A percentile compares a stretch with the other conserved stretches of the same genome.
These are phyloP conservation scores for Neonectria coccinea DNA, from an alignment of 2,329 filamentous ascomycete genomes.

Conservation along the genomic window DNA sequence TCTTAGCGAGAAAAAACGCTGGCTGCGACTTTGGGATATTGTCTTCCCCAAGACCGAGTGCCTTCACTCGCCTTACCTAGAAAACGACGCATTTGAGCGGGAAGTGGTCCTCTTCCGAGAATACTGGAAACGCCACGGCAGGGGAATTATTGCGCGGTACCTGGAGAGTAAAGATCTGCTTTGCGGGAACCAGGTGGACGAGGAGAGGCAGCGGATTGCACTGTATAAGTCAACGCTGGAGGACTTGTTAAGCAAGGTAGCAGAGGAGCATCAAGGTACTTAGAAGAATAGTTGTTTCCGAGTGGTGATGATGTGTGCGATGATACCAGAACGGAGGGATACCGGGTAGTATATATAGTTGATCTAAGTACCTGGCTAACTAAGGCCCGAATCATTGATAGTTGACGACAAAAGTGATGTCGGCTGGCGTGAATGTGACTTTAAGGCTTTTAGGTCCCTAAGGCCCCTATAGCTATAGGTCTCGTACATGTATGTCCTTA, in stretches of 20 bases:
- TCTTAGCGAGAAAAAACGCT: not conserved
- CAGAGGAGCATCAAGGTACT: not conserved
- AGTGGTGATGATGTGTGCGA: too few species aligned
- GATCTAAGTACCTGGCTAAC: too few species aligned
- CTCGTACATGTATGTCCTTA: too few species aligned
- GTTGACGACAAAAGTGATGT: too few species aligned
- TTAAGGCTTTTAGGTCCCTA: too few species aligned
- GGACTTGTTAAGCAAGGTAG: not conserved
- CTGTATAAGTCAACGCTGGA: not conserved
- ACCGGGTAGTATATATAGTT: too few species aligned
- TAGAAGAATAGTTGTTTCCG: not conserved
- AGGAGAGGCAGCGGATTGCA: not conserved
- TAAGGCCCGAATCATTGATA: too few species aligned
- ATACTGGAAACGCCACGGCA: not conserved
- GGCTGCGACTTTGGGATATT: not conserved
- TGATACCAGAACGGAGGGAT: too few species aligned
- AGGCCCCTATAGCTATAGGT: too few species aligned
- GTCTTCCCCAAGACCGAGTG: not conserved
- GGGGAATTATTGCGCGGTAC: not conserved
- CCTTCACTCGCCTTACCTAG: not conserved
- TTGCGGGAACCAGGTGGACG: not conserved
- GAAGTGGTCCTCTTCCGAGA: not conserved
- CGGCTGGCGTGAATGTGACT: too few species aligned
- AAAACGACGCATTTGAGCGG: not conserved
- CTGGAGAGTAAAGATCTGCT: not conserved